A percentile compares a stretch with the other conserved stretches of the same genome.
Evolutionary conservation across 805 yeast species (phyloP).

Genomic region (Cephaloascus albidus): DNA sequence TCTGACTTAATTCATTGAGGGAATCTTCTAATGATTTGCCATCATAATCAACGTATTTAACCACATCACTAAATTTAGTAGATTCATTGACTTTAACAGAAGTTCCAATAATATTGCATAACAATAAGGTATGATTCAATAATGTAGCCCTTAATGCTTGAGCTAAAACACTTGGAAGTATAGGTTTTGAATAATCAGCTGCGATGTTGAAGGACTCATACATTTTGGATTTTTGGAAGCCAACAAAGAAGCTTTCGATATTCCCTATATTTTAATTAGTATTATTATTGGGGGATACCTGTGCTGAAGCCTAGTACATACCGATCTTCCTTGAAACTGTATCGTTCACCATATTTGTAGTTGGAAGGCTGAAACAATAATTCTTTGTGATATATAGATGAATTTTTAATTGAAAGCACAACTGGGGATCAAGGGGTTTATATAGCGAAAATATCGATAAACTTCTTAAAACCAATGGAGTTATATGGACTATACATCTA

Average conservation of each 20-base stretch:
- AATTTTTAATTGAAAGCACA: too few species aligned
- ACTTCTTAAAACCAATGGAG: too few species aligned
- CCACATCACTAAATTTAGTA: not conserved
- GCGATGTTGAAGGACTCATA: not conserved
- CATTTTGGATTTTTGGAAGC: not conserved
- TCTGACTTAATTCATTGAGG: not conserved
- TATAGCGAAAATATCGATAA: too few species aligned
- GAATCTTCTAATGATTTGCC: not conserved
- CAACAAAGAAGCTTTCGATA: not conserved
- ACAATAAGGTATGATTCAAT: not conserved
- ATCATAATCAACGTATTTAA: too few species aligned
- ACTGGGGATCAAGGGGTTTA: too few species aligned
- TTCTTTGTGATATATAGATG: too few species aligned
- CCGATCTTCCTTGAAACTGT: too few species aligned
- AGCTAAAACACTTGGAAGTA: not conserved
- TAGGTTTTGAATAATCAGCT: not conserved
- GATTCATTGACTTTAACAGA: not conserved
- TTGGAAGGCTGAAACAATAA: too few species aligned
- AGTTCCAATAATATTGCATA: not conserved
- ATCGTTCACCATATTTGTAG: too few species aligned
- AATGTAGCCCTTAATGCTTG: not conserved
- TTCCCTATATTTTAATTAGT: not conserved
- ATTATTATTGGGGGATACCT: too few species aligned
- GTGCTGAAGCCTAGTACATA: too few species aligned
- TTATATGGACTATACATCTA: too few species aligned